phyloP scores from a whole-genome alignment of 2,329 filamentous ascomycete genomes.

The Calonectria hongkongensis region DNA sequence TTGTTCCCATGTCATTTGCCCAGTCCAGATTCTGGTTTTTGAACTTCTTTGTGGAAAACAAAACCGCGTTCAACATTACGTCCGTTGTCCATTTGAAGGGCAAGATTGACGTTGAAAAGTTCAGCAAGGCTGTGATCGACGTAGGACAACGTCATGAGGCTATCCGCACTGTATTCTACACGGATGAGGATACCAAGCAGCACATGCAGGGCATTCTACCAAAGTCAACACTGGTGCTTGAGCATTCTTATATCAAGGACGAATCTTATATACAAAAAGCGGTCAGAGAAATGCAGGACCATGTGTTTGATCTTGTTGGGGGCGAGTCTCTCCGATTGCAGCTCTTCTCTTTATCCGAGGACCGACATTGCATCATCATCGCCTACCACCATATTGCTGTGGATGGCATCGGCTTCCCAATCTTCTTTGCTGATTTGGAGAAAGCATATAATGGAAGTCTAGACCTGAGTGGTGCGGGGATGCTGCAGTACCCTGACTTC shows the following conservation, averaged over 20 bases:
- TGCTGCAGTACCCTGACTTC: constrained; percentile 3
- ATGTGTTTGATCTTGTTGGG: neutral
- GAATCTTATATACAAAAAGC: constrained; percentile 2
- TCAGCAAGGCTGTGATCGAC: neutral
- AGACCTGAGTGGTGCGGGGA: neutral
- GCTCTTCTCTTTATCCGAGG: constrained; percentile 7
- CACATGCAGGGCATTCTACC: constrained; percentile 9
- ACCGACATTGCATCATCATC: constrained; percentile 6
- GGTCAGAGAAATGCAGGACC: constrained; percentile 1
- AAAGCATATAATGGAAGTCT: neutral
- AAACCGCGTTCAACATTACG: constrained; percentile 1
- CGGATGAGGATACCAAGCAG: neutral
- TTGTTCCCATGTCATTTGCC: constrained; percentile 7
- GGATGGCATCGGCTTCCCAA: neutral
- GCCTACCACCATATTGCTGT: constrained; percentile 18
- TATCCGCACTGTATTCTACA: constrained; percentile 12
- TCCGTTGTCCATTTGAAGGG: neutral
- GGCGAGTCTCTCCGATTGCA: constrained; percentile 6
- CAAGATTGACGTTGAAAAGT: constrained; percentile 1
- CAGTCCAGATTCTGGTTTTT: constrained; percentile 5
- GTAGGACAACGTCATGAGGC: constrained; percentile 2
- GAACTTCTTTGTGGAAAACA: constrained; percentile 14
- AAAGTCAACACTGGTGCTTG: neutral
- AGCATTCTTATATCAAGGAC: neutral
- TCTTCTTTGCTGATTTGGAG: constrained; percentile 8